These are phyloP conservation scores for Tilletia horrida DNA, from an alignment of 1,284 basidiomycete species.

Conservation along the genomic window DNA sequence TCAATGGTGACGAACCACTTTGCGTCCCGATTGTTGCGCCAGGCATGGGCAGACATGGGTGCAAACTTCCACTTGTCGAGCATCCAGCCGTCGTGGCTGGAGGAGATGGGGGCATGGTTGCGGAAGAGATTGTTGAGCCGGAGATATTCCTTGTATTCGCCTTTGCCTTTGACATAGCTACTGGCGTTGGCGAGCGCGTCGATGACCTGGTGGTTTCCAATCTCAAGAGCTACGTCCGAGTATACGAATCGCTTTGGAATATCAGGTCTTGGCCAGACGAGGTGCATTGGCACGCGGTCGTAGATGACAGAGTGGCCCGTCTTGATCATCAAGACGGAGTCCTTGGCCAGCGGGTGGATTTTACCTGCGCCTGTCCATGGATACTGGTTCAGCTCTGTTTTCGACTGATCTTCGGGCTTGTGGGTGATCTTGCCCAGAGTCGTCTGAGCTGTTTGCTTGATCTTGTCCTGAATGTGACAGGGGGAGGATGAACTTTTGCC, in stretches of 20 bases:
- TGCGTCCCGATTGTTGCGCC: background rate
- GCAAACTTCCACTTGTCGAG: constrained; percentile 21
- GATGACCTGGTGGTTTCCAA: constrained; percentile 13
- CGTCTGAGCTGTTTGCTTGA: constrained; percentile 7
- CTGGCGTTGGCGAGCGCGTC: constrained; percentile 17
- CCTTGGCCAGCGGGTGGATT: constrained; percentile 14
- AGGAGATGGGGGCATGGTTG: constrained; percentile 16
- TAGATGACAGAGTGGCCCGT: constrained; percentile 21
- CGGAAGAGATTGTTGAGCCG: constrained; percentile 9
- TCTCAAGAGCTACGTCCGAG: constrained; percentile 15
- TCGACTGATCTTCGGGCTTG: background rate
- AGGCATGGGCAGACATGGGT: constrained; percentile 12
- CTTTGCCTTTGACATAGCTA: background rate
- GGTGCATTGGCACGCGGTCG: constrained; percentile 16
- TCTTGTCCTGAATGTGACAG: background rate
- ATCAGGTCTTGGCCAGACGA: constrained; percentile 20
- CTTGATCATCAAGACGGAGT: constrained; percentile 16
- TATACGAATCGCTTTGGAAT: constrained; percentile 19
- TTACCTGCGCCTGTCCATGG: constrained; percentile 10
- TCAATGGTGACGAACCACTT: constrained; percentile 19
- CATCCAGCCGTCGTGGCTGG: constrained; percentile 17
- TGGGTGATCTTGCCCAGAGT: background rate
- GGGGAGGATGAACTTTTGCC: no score
- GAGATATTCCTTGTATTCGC: constrained; percentile 15
- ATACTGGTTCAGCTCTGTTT: background rate